These are phyloP conservation scores for Bassia scoparia DNA, from an alignment of 148 eudicot genomes.

Conservation along the genomic window DNA sequence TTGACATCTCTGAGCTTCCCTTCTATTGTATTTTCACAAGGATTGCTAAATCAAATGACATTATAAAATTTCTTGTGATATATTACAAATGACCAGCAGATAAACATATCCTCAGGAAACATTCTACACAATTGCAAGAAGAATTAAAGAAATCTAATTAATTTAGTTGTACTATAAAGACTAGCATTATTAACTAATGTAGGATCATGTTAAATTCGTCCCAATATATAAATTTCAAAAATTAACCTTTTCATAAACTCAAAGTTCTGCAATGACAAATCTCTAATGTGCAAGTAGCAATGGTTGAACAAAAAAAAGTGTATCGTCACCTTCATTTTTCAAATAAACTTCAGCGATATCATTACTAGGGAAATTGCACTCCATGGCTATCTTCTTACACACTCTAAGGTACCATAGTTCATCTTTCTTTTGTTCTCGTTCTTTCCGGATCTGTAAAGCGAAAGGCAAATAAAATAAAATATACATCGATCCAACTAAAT, in stretches of 20 bases:
- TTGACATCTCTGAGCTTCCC: background rate
- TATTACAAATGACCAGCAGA: constrained; percentile 2
- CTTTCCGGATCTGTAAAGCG: constrained; percentile 53
- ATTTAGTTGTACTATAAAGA: no score
- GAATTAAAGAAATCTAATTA: no score
- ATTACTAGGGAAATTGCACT: constrained; percentile 52
- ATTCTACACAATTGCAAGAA: background rate
- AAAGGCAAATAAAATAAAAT: constrained; percentile 1
- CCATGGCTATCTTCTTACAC: constrained; percentile 65
- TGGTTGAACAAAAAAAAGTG: background rate
- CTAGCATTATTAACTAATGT: no score
- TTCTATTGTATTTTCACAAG: background rate
- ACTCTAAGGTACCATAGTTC: constrained; percentile 63
- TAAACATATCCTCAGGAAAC: background rate
- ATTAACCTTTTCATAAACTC: no score
- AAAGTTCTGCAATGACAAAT: no score
- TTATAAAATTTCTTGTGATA: background rate
- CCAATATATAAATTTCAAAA: no score
- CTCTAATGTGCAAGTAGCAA: no score
- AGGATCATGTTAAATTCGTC: no score
- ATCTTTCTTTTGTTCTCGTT: constrained; percentile 50
- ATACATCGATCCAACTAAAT: background rate
- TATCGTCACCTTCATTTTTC: constrained; percentile 36
- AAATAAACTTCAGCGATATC: constrained; percentile 62
- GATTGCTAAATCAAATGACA: background rate